Evolutionary conservation across 371 early-diverging fungal genomes (phyloP), one percentile per base, ranked within the genome.

Genomic region (Actinomortierella ambigua): DNA sequence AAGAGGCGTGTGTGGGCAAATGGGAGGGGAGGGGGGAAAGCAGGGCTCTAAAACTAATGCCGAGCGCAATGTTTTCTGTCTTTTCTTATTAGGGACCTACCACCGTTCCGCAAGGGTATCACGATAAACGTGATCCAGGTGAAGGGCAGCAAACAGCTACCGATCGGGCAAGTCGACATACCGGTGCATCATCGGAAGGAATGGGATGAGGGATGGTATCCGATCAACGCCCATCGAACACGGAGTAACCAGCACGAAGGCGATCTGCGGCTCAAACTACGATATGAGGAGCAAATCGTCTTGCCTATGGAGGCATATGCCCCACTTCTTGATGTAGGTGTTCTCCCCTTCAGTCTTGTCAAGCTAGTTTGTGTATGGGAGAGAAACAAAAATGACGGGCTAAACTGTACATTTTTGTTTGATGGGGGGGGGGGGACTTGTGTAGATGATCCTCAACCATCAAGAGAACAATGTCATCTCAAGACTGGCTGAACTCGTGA

Each of bases 271-370:
- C 63, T 90, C 5, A 81, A 84, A 57, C 42, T 86, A 22, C 73
- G 83, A 27, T 81, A 85, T 44, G 86, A 88, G 17, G 87, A 88
- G 53, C 78, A 83, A 23, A 56, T 85, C 5, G 82, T 90, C 7
- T 57, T 87, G 7, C 66, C 83, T 0, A 48, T 75, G 1, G 56
- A 56, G 0, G 69, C 75, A 14, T 86, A 86, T 59, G 29, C 26
- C 6, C 62, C 60, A 13, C 42, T 81, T 6, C 17, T 75, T 20
- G 75, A 76, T 28, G 80, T 77, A 70, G 60, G 57, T 44, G 27
- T 18, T 15, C 22, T 11, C 18, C 57, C 50, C 52, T n/a, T n/a
- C n/a, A n/a, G n/a, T n/a, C n/a, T n/a, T n/a, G n/a, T n/a, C n/a
- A 18, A 34, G 24, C 26, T 43, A 52, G 18, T 24, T 50, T 57